These are phyloP conservation scores for Solanum peruvianum DNA, from an alignment of 257 asterid species.

Conservation along the genomic window DNA sequence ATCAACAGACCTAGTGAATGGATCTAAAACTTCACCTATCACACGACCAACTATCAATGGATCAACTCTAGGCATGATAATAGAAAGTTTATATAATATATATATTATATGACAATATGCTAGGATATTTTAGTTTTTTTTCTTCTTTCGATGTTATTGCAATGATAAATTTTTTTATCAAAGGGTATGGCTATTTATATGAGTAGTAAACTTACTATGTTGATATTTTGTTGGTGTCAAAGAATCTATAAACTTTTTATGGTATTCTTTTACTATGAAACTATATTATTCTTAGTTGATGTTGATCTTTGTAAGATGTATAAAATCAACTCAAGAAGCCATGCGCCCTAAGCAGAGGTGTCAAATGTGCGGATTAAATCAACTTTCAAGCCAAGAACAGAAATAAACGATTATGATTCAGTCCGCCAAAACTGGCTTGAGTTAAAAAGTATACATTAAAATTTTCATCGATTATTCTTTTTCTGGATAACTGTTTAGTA, in stretches of 20 bases:
- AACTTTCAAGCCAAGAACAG: not conserved
- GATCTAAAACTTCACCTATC: constrained; percentile 64
- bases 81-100: not conserved
- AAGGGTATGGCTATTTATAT: not conserved
- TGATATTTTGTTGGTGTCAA: not conserved
- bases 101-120: not conserved
- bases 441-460: not conserved
- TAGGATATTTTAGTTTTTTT: not conserved
- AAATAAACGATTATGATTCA: no score
- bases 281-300: not conserved
- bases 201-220: not conserved
- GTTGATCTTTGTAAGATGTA: not conserved
- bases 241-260: not conserved
- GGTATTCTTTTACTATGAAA: not conserved
- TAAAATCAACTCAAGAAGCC: not conserved
- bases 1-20: constrained; percentile 35
- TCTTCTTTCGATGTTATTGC: not conserved
- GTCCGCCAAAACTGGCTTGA: not conserved
- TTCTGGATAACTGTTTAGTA: not conserved
- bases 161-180: not conserved
- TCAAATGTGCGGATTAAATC: not conserved
- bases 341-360: not conserved
- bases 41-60: constrained; percentile 59
- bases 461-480: not conserved
- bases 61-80: constrained; percentile 40